These are phyloP conservation scores for Lumnitzera racemosa DNA, from an alignment of 345 rosid genomes.

Conservation along the genomic window DNA sequence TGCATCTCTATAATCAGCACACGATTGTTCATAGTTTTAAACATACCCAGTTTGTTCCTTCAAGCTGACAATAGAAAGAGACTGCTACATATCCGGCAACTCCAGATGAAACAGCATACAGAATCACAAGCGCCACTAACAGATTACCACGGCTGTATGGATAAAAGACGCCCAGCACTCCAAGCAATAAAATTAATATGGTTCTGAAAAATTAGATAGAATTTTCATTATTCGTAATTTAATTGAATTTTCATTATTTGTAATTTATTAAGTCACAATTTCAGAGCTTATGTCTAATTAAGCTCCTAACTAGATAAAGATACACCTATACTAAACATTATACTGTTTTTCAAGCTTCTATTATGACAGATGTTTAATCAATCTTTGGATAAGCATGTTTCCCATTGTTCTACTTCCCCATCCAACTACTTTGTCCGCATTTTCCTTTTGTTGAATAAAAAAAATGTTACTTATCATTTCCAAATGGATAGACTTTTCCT, in stretches of 20 bases:
- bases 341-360: no score
- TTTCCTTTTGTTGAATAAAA: no score
- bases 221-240: background rate
- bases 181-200: constrained; percentile 62
- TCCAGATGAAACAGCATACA: constrained; percentile 79
- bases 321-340: no score
- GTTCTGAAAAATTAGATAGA: constrained; percentile 30
- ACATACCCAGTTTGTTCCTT: constrained; percentile 73
- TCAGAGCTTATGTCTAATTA: constrained; percentile 1
- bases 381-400: no score
- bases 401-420: no score
- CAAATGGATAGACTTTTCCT: no score
- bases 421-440: no score
- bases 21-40: background rate
- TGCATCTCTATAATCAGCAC: no score
- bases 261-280: no score
- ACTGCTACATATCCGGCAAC: constrained; percentile 76
- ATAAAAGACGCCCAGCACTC: constrained; percentile 77
- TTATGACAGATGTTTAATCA: no score
- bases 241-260: no score
- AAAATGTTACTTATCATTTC: no score
- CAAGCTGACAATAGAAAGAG: constrained; percentile 79
- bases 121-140: constrained; percentile 71
- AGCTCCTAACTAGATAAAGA: background rate
- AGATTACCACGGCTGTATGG: constrained; percentile 88